Conservation (phyloP, 192 early-diverging fungal genomes). For the Spizellomyces punctatus region DNA sequence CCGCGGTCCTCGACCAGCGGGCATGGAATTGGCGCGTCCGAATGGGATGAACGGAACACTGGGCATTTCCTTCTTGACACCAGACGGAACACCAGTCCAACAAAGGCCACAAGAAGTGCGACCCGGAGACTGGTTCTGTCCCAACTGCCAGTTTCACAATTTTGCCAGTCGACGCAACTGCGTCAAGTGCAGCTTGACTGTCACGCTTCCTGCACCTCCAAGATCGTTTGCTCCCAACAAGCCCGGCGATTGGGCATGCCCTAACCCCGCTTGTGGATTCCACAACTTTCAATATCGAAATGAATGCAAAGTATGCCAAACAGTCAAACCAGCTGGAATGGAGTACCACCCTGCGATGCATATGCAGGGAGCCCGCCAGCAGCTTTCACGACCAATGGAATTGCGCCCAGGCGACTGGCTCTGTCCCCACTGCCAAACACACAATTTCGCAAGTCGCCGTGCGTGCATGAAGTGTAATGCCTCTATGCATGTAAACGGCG, state of each 20-base stretch:
- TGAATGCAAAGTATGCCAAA: slow-evolving; percentile 59
- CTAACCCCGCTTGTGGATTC: slow-evolving; percentile 59
- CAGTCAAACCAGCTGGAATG: slow-evolving; percentile 33
- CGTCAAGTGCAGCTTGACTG: slow-evolving; percentile 13
- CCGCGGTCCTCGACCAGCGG: slow-evolving; percentile 37
- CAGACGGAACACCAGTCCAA: background rate
- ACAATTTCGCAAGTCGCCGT: slow-evolving; percentile 71
- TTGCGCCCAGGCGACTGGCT: slow-evolving; percentile 70
- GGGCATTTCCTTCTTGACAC: too few relatives aligned
- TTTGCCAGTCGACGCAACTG: slow-evolving; percentile 57
- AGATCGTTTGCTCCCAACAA: background rate
- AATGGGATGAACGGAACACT: too few relatives aligned
- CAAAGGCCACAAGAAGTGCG: slow-evolving; percentile 49
- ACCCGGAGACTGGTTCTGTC: slow-evolving; percentile 72
- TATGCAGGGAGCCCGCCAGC: background rate
- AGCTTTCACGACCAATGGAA: slow-evolving; percentile 24
- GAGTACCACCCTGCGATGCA: slow-evolving; percentile 10
- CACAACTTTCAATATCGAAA: slow-evolving; percentile 71
- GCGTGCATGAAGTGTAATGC: slow-evolving; percentile 70
- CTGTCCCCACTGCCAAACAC: slow-evolving; percentile 68
- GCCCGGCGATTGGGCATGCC: slow-evolving; percentile 62
- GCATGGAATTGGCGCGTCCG: slow-evolving; percentile 9
- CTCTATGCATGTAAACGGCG: slow-evolving; percentile 9
- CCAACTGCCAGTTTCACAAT: slow-evolving; percentile 66
- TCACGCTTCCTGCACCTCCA: background rate